Evolutionary conservation across 2,329 filamentous ascomycete genomes (phyloP).

Genomic region (Ceratocystis destructans): DNA sequence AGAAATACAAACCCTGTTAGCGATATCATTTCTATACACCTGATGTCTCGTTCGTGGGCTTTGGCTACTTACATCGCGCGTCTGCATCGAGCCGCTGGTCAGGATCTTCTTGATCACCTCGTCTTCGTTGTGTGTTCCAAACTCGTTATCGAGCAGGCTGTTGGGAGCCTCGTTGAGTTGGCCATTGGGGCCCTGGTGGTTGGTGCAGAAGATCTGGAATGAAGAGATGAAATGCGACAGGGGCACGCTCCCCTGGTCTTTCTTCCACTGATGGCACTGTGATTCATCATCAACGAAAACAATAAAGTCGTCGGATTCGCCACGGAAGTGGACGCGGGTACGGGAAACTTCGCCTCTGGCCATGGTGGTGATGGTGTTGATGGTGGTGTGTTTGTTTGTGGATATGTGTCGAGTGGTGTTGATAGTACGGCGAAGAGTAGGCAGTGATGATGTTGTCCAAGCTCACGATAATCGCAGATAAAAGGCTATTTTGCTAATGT

Average conservation of each 20-base stretch:
- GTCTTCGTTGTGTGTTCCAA: slow-evolving; percentile 67
- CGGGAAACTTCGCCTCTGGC: slow-evolving; percentile 55
- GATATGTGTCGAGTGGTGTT: background rate
- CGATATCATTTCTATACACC: background rate
- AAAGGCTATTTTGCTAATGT: background rate
- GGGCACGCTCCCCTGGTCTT: slow-evolving; percentile 56
- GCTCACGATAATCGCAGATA: background rate
- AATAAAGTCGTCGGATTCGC: slow-evolving; percentile 45
- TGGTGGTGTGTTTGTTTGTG: background rate
- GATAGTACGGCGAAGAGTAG: too few species aligned
- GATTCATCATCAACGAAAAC: slow-evolving; percentile 47
- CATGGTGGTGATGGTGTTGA: slow-evolving; percentile 36
- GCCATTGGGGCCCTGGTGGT: slow-evolving; percentile 82
- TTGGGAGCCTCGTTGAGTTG: slow-evolving; percentile 65
- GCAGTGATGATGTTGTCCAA: too few species aligned
- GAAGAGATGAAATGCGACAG: slow-evolving; percentile 72
- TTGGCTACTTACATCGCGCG: slow-evolving; percentile 8
- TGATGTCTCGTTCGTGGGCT: background rate
- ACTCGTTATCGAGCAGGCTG: slow-evolving; percentile 64
- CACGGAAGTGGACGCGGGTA: slow-evolving; percentile 78
- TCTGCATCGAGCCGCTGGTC: slow-evolving; percentile 12
- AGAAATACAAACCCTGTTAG: background rate
- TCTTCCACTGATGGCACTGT: slow-evolving; percentile 66
- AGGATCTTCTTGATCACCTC: slow-evolving; percentile 66
- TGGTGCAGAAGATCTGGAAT: slow-evolving; percentile 81